Evolutionary conservation across 805 yeast genomes (phyloP).

Genomic region (Geotrichum ghanense): DNA sequence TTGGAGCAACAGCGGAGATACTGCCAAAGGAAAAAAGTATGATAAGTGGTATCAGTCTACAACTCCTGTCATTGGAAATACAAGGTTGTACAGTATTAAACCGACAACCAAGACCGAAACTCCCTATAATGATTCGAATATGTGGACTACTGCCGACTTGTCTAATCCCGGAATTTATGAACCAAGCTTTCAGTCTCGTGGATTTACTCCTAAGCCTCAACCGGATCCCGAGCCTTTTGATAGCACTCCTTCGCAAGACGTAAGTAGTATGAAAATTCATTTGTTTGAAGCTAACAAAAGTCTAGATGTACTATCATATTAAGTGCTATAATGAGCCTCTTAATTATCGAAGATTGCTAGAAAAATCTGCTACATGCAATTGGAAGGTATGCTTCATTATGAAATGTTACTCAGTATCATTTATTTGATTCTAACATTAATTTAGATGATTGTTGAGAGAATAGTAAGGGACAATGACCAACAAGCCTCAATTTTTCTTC

Average conservation of each 20-base stretch:
- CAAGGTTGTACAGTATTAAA: neutral
- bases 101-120: neutral
- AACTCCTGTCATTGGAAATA: neutral
- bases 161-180: neutral
- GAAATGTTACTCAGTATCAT: too few relatives aligned
- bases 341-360: constrained; percentile 24
- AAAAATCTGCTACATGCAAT: constrained; percentile 19
- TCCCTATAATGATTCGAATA: neutral
- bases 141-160: neutral
- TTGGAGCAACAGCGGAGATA: neutral
- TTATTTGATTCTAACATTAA: neutral
- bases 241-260: neutral
- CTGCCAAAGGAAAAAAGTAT: neutral
- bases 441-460: constrained; percentile 19
- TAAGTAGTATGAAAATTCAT: neutral
- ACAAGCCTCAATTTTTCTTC: constrained; percentile 31
- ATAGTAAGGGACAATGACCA: constrained; percentile 29
- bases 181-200: neutral
- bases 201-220: neutral
- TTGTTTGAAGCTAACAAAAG: neutral
- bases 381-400: constrained; percentile 14
- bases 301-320: constrained; percentile 9
- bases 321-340: constrained; percentile 16
- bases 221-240: neutral
- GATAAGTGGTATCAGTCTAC: constrained; percentile 1